Percentiles rank a stretch among this genome's conserved stretches.
Evolutionary conservation across 495 filamentous ascomycete species (phyloP).

Genomic region (Aspergillus cavernicola): DNA sequence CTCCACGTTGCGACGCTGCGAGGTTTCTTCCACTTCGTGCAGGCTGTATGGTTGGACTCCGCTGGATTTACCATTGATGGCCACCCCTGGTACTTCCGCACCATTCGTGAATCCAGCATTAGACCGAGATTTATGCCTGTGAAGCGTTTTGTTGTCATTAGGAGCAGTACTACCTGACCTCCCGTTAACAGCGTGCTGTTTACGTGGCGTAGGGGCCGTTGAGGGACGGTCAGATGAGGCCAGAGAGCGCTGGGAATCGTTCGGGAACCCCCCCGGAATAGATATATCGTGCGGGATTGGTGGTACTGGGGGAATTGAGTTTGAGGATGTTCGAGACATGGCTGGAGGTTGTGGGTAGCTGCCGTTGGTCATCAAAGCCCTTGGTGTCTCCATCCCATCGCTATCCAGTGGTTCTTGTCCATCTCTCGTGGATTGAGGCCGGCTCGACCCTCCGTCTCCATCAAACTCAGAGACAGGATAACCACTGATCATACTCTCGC

Average conservation of each 20-base stretch:
- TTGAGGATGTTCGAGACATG: slow-evolving; percentile 14
- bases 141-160: slow-evolving; percentile 26
- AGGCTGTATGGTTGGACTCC: neutral
- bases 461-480: slow-evolving; percentile 38
- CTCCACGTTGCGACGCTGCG: slow-evolving; percentile 32
- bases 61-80: slow-evolving; percentile 7
- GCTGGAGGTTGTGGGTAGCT: slow-evolving; percentile 1
- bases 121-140: slow-evolving; percentile 37
- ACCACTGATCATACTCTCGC: slow-evolving; percentile 44
- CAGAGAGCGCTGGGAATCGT: slow-evolving; percentile 36
- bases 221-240: slow-evolving; percentile 33
- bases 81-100: slow-evolving; percentile 13
- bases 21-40: slow-evolving; percentile 7
- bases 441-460: slow-evolving; percentile 27
- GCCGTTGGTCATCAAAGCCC: slow-evolving; percentile 16
- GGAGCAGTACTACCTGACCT: slow-evolving; percentile 18
- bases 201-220: slow-evolving; percentile 31
- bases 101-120: slow-evolving; percentile 33
- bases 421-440: slow-evolving; percentile 26
- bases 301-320: slow-evolving; percentile 42
- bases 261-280: slow-evolving; percentile 36
- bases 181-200: slow-evolving; percentile 20
- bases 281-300: slow-evolving; percentile 38
- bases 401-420: slow-evolving; percentile 17
- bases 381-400: slow-evolving; percentile 36